A percentile compares a stretch with the other conserved stretches of the same genome.
Evolutionary conservation across 345 rosid genomes (phyloP).

Genomic region (Triadica sebifera): DNA sequence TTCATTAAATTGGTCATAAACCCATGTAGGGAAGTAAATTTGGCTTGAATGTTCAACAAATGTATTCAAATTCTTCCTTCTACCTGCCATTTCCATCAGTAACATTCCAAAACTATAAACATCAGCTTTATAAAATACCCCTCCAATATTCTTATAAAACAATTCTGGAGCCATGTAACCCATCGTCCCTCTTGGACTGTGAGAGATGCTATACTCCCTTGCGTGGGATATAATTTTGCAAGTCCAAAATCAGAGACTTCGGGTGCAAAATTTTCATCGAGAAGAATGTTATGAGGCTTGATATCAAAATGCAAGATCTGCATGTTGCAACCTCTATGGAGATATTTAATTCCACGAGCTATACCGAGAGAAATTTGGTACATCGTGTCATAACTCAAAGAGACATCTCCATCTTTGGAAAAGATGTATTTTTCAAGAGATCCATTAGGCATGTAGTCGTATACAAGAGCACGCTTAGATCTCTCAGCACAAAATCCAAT

Average conservation of each 20-base stretch:
- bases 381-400: background rate
- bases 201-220: background rate
- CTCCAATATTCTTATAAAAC: constrained; percentile 18
- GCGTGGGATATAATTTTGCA: constrained; percentile 4
- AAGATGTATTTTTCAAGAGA: constrained; percentile 8
- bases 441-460: constrained; percentile 12
- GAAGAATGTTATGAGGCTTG: constrained; percentile 19
- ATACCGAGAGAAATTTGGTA: background rate
- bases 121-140: constrained; percentile 16
- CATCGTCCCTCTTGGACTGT: constrained; percentile 14
- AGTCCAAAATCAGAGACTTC: constrained; percentile 17
- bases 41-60: background rate
- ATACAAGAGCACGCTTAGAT: constrained; percentile 5
- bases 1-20: background rate
- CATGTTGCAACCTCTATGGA: constrained; percentile 8
- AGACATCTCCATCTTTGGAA: background rate
- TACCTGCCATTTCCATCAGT: constrained; percentile 16
- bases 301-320: constrained; percentile 16
- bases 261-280: constrained; percentile 6
- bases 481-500: constrained; percentile 15
- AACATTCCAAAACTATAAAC: constrained; percentile 21
- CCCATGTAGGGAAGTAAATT: constrained; percentile 16
- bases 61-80: constrained; percentile 6
- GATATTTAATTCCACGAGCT: constrained; percentile 9
- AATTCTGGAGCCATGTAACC: constrained; percentile 19